Base-by-base conservation (phyloP, 257 asterid genomes). In the Vinca minor region DNA sequence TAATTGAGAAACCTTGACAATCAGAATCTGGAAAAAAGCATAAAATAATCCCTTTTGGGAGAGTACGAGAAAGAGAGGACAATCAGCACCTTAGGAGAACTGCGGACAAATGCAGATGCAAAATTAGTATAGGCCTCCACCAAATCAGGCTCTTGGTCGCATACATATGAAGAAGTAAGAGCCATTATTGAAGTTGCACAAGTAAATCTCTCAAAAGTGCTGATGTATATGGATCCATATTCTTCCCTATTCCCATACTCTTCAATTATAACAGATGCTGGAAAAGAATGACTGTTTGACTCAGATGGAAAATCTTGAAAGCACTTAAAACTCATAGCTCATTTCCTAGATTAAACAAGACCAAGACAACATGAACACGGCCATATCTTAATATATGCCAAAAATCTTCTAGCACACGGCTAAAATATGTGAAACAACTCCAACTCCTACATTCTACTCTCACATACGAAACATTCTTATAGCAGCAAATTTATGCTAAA, bases 71-170 rank as follows among this genome's bases (percentile, higher is more conserved):
- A 41, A 66, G 21, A 69, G 75, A 38, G 64, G 34, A 53, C 1
- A 53, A 47, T 62, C 48, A 63, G 69, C 77, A 90, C 97, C 97
- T 90, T 83, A 14, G 81, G 79, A 63, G 88, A 85, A 76, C 80
- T 74, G 71, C 87, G 91, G 67, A 87, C 83, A 70, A 77, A 90
- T 54, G 82, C 78, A 69, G 95, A 83, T 32, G 94, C 84, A 63
- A 87, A 87, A 85, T 68, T 82, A 65, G 87, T 69, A 77, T 87
- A 90, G 63, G 97, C 95, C 79, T 90, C 97, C 49, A 85, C 95
- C 78, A 90, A 74, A 81, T 87, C 97, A 23, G 95, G 97, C 77
- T 90, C 97, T 83, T 90, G 94, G 74, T 89, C 97, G 70, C 97
- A 89, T 70, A 89, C 82, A 64, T 87, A 89, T 38, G 97, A 89